phyloP scores from a whole-genome alignment of 352 stramenopile genomes.

The Pythium angustatum region DNA sequence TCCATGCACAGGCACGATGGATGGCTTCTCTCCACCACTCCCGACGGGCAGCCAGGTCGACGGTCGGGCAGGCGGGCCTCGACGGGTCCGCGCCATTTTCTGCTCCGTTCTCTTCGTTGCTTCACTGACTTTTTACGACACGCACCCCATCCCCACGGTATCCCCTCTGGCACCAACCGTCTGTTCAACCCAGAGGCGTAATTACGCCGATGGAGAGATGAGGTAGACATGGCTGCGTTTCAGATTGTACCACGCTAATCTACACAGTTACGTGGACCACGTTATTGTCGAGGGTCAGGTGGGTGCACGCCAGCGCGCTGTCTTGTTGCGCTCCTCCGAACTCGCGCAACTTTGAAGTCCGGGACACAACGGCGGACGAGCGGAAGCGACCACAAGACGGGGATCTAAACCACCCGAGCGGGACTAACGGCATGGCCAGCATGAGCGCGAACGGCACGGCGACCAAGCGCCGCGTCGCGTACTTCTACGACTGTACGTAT shows the following conservation, averaged over 20 bases:
- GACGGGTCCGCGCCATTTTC: too few relatives aligned
- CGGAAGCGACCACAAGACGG: background rate
- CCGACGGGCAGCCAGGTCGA: too few relatives aligned
- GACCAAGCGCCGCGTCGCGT: conserved; percentile 82
- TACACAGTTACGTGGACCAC: conserved; percentile 11
- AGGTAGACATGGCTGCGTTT: conserved; percentile 24
- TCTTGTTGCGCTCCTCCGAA: conserved; percentile 18
- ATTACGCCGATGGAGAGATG: conserved; percentile 16
- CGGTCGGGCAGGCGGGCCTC: too few relatives aligned
- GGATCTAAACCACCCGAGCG: background rate
- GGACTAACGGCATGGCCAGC: background rate
- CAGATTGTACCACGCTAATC: conserved; percentile 7
- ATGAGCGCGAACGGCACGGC: conserved; percentile 23
- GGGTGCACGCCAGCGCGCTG: conserved; percentile 19
- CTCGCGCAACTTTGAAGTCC: conserved; percentile 29
- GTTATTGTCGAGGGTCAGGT: background rate
- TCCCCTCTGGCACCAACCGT: conserved; percentile 22
- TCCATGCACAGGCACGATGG: background rate
- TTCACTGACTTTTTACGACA: conserved; percentile 20
- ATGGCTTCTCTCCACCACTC: conserved; percentile 24
- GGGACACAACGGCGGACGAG: conserved; percentile 17
- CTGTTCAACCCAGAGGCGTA: conserved; percentile 6
- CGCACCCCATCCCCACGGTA: conserved; percentile 16
- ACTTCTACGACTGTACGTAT: conserved; percentile 87
- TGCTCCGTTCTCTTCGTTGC: background rate